A percentile compares a stretch with the other conserved stretches of the same genome.
phyloP scores from a whole-genome alignment of 2,329 filamentous ascomycete genomes.

The Paracoccidioides brasiliensis region DNA sequence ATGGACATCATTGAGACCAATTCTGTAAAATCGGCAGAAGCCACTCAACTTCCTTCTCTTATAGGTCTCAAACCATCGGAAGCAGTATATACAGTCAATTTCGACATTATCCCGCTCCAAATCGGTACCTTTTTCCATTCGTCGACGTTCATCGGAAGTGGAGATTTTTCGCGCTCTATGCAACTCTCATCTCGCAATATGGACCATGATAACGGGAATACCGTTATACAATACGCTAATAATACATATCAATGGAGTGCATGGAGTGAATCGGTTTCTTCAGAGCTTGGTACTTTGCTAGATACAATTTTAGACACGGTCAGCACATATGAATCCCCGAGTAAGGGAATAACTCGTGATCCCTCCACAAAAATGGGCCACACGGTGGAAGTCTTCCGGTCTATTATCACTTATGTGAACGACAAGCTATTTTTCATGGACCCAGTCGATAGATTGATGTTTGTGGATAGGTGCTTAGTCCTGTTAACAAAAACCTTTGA shows the following conservation, averaged over 20 bases:
- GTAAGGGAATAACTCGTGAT: conserved; percentile 1
- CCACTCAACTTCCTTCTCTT: neutral
- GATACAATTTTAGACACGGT: conserved; percentile 14
- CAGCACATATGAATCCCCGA: neutral
- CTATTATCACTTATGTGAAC: conserved; percentile 38
- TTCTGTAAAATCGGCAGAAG: conserved; percentile 4
- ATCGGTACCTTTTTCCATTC: conserved; percentile 43
- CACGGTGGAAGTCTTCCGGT: conserved; percentile 21
- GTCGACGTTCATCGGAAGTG: conserved; percentile 45
- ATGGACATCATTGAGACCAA: conserved; percentile 8
- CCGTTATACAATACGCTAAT: conserved; percentile 25
- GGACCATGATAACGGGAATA: conserved; percentile 29
- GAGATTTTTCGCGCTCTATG: conserved; percentile 38
- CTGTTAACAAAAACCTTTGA: conserved; percentile 30
- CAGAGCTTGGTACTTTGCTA: conserved; percentile 30
- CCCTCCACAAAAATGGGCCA: conserved; percentile 8
- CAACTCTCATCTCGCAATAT: conserved; percentile 29
- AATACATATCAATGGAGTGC: conserved; percentile 34
- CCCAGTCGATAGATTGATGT: conserved; percentile 39
- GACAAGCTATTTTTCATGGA: conserved; percentile 41
- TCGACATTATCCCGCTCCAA: conserved; percentile 38
- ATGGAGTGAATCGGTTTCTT: conserved; percentile 44
- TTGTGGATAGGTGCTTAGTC: conserved; percentile 25
- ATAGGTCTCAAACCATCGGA: conserved; percentile 38
- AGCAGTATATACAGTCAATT: conserved; percentile 39